Evolutionary conservation across 2,329 filamentous ascomycete species (phyloP).

Genomic region (Monosporascus sp.): DNA sequence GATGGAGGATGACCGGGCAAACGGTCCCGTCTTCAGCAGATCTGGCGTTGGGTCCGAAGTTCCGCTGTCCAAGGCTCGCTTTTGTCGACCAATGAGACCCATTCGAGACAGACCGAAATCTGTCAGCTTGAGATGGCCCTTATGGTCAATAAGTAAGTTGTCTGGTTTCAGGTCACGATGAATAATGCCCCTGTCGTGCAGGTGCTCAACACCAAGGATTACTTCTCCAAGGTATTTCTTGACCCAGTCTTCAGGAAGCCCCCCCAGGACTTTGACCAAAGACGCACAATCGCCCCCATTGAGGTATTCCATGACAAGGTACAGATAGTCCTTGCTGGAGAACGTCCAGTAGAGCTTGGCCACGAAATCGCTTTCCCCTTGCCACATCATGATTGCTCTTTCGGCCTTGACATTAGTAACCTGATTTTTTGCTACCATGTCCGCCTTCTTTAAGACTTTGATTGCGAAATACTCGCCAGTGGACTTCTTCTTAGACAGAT

Average conservation of each 20-base stretch:
- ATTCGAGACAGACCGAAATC: conserved; percentile 97
- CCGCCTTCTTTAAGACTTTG: conserved; percentile 98
- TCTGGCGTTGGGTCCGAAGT: conserved; percentile 83
- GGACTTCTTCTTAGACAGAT: conserved; percentile 96
- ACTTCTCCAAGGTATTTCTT: conserved; percentile 97
- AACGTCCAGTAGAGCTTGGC: conserved; percentile 99
- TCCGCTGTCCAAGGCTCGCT: conserved; percentile 76
- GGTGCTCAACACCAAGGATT: conserved; percentile 90
- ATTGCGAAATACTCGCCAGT: conserved; percentile 98
- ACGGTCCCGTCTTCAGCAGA: conserved; percentile 85
- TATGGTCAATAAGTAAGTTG: conserved; percentile 94
- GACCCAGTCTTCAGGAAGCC: conserved; percentile 92
- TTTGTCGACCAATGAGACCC: conserved; percentile 94
- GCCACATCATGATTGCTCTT: conserved; percentile 99
- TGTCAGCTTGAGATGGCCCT: conserved; percentile 92
- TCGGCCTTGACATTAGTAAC: conserved; percentile 99
- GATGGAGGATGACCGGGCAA: conserved; percentile 78
- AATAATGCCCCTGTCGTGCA: conserved; percentile 91
- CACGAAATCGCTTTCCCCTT: conserved; percentile 97
- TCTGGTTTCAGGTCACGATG: conserved; percentile 97
- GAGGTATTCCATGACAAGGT: conserved; percentile 98
- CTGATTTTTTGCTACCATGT: conserved; percentile 99
- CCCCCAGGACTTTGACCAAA: conserved; percentile 88
- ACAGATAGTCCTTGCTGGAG: conserved; percentile 97
- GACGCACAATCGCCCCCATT: conserved; percentile 97